phyloP scores from a whole-genome alignment of 2,329 filamentous ascomycete species.

The Sporothrix phasma region DNA sequence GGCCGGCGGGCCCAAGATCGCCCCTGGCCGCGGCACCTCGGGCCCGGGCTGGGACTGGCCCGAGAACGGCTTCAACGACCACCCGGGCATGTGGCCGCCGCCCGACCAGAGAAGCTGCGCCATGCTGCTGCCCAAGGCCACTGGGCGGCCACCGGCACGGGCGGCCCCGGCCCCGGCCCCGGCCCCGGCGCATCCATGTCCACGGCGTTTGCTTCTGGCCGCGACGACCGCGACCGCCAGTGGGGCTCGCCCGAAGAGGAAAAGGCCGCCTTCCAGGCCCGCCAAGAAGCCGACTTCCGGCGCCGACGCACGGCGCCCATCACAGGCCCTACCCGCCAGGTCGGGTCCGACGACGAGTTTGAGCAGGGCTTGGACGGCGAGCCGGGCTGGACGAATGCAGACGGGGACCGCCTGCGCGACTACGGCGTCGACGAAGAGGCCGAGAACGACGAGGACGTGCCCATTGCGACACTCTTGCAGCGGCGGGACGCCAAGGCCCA shows the following conservation, averaged over 20 bases:
- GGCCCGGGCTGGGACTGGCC: conserved; percentile 52
- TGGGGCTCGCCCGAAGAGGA: conserved; percentile 35
- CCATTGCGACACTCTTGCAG: conserved; percentile 56
- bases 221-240: conserved; percentile 10
- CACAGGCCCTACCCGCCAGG: background rate
- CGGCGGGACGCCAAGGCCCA: conserved; percentile 34
- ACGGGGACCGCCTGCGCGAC: conserved; percentile 64
- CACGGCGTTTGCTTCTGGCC: background rate
- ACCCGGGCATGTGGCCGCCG: conserved; percentile 51
- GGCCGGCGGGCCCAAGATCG: conserved; percentile 38
- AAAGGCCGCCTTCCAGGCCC: conserved; percentile 38
- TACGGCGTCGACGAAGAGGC: conserved; percentile 72
- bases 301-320: conserved; percentile 23
- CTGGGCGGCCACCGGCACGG: background rate
- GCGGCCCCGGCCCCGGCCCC: background rate
- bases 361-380: conserved; percentile 35
- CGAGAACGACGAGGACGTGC: conserved; percentile 48
- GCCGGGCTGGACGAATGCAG: conserved; percentile 60
- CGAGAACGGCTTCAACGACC: conserved; percentile 68
- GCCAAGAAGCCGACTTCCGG: conserved; percentile 39
- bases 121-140: conserved; percentile 25
- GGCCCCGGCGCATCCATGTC: background rate
- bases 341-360: conserved; percentile 19
- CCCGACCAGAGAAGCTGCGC: conserved; percentile 49
- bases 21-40: conserved; percentile 22